Evolutionary conservation across 495 filamentous ascomycete genomes (phyloP), one percentile per base, ranked within the genome.

Genomic region (Platismatia glauca): DNA sequence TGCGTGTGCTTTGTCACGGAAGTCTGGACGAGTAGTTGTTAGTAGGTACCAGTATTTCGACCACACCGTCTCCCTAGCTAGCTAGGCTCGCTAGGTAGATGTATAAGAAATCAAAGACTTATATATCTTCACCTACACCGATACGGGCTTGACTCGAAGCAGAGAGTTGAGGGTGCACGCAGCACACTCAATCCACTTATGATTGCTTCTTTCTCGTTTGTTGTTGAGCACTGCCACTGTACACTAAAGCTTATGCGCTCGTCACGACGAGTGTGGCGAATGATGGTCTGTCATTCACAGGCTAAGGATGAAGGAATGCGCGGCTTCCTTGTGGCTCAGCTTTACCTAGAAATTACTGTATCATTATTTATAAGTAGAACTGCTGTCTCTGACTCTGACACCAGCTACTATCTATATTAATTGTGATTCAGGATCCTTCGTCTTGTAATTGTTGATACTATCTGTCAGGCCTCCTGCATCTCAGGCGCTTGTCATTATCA

Each of bases 51-150:
- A 53, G 50, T 53, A 53, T 53, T 31, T 7, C 33, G 29, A 34
- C 9, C 0, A 33, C 29, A 20, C 22, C 50, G 34, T 41, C 8
- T n/a, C n/a, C 27, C 22, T 41, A 31, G 33, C 59, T 39, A n/a
- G n/a, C n/a, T n/a, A n/a, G n/a, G n/a, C 8, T n/a, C n/a, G 18
- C 22, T 41, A 31, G 33, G 48, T 39, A n/a, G 39, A 39, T 61
- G 48, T 61, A 61, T 61, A 55, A 38, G 59, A 61, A 39, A 61
- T 55, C 5, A 11, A 61, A 13, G 31, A 55, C 46, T 61, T 55
- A 55, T 61, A 61, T 50, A 53, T 29, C 48, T 31, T 34, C n/a
- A 60, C 43, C 6, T 11, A 13, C 29, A 22, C n/a, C 24, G 3
- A 9, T 38, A 3, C 31, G 29, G 29, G 35, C 41, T 50, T 31